Evolutionary conservation across 2,329 filamentous ascomycete genomes (phyloP).

Genomic region (Sphaceloma murrayae): DNA sequence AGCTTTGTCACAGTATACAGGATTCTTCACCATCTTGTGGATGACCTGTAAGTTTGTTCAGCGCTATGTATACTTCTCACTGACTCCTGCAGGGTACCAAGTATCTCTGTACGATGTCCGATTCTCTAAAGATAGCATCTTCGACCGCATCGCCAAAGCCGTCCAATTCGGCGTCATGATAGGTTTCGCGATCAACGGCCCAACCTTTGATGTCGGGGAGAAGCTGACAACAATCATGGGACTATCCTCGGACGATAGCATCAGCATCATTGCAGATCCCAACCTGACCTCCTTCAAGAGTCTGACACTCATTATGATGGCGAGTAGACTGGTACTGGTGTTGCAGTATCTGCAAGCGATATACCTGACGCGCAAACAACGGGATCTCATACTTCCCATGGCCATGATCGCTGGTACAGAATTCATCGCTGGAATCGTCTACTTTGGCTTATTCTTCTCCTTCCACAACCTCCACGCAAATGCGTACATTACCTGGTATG

Average conservation of each 20-base stretch:
- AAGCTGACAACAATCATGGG: conserved; percentile 32
- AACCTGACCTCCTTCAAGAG: conserved; percentile 31
- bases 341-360: conserved; percentile 33
- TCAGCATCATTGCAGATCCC: conserved; percentile 11
- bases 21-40: conserved; percentile 53
- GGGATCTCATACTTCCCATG: conserved; percentile 27
- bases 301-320: conserved; percentile 33
- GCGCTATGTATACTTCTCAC: conserved; percentile 50
- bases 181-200: conserved; percentile 53
- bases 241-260: conserved; percentile 2
- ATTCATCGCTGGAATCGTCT: conserved; percentile 28
- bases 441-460: conserved; percentile 27
- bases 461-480: conserved; percentile 23
- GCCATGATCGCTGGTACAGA: conserved; percentile 28
- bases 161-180: conserved; percentile 56
- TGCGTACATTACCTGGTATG: conserved; percentile 46
- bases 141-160: conserved; percentile 50
- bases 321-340: conserved; percentile 29
- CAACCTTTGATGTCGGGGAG: conserved; percentile 31
- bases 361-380: conserved; percentile 26
- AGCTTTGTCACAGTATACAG: conserved; percentile 36
- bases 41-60: conserved; percentile 56
- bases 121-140: conserved; percentile 54
- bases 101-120: conserved; percentile 56
- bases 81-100: conserved; percentile 45